Evolutionary conservation across 2,329 filamentous ascomycete species (phyloP), one percentile per base, ranked within the genome.

Genomic region (Ilyonectria robusta): DNA sequence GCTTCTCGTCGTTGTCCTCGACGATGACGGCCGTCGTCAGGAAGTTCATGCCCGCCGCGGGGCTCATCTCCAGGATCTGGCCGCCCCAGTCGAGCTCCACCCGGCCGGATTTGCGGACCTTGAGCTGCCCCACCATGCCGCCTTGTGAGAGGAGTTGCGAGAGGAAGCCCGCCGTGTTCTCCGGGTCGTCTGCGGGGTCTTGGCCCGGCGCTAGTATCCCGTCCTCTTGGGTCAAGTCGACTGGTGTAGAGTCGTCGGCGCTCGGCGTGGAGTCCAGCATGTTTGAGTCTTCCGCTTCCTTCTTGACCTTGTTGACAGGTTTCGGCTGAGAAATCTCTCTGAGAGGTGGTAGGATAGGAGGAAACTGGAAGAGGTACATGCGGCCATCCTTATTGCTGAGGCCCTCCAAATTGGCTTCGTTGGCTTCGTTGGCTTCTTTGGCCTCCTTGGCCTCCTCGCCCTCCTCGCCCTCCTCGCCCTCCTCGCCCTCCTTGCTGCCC

Each of bases 11-110:
- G 44, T 84, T 84, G 72, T 88, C 84, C 75, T 91, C 88, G 8
- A 90, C 82, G 59, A 92, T 84, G 56, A 90, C 86, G 2, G 88
- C 88, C 44, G 86, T 87, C 11, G 86, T 89, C 66, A 89, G 72
- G 74, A 90, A 91, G 70, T 85, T 84, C 29, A 86, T 84, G 59
- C 85, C 86, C 13, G 86, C 83, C 21, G 86, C 88, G 3, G 83
- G 80, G 40, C 81, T 81, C 69, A 91, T 80, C 72, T 86, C 83
- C 62, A 91, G 81, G 40, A 80, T 82, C 67, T 84, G 84, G 29
- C 89, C 89, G 56, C 89, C 89, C 88, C 89, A 92, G 77, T 86
- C 85, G 35, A 92, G 80, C 77, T 91, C 88, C 2, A 89, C 86
- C 66, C 86, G 87, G 68, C 89, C 89, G 9, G 88, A 91, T 76